These are phyloP conservation scores for Globisporangium yorkense DNA, from an alignment of 352 stramenopile species.

Conservation along the genomic window DNA sequence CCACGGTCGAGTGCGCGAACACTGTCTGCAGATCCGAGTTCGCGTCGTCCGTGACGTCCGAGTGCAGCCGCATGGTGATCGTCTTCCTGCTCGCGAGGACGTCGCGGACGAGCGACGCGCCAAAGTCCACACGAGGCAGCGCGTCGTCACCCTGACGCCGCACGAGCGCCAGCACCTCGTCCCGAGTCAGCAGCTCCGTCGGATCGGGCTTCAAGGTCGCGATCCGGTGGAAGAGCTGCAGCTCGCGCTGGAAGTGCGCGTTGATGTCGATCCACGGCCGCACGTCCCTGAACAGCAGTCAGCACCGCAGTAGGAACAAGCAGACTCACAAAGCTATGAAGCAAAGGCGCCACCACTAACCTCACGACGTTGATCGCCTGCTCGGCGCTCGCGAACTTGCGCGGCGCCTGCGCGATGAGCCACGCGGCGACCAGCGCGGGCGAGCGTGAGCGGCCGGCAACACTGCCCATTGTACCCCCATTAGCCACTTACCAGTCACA, in stretches of 20 bases:
- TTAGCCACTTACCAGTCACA: not conserved
- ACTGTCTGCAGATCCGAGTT: constrained; percentile 53
- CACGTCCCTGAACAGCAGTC: constrained; percentile 23
- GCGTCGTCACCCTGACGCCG: not conserved
- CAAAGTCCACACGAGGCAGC: constrained; percentile 57
- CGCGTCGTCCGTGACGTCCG: constrained; percentile 32
- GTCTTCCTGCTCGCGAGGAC: constrained; percentile 42
- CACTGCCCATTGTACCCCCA: constrained; percentile 17
- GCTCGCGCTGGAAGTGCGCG: constrained; percentile 38
- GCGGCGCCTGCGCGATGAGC: constrained; percentile 28
- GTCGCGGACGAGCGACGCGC: constrained; percentile 29
- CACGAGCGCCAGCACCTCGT: not conserved
- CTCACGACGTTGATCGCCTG: constrained; percentile 37
- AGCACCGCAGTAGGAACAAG: not conserved
- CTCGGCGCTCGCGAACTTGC: constrained; percentile 18
- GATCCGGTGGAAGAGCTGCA: constrained; percentile 13
- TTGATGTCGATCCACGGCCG: constrained; percentile 76
- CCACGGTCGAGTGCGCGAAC: constrained; percentile 24
- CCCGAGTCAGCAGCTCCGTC: not conserved
- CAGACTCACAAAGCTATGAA: not conserved
- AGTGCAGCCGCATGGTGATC: constrained; percentile 62
- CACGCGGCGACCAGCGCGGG: constrained; percentile 45
- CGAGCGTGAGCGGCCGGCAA: constrained; percentile 61
- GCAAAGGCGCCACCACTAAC: constrained; percentile 13
- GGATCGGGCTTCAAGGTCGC: not conserved